Evolutionary conservation across 306 rosid species (phyloP).

Genomic region (Prunus mume): DNA sequence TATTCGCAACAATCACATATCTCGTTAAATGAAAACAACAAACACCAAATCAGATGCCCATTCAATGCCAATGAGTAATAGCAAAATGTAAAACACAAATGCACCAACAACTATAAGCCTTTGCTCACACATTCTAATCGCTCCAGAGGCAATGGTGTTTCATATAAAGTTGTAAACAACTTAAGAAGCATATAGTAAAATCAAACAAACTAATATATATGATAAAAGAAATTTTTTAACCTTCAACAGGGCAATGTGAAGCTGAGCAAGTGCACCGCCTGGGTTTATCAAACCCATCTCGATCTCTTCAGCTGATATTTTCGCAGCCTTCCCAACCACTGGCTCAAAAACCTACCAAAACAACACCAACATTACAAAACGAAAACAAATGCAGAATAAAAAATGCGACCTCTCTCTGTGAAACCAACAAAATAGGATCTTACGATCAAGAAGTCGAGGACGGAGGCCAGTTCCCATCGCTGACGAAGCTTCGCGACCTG

Average conservation of each 20-base stretch:
- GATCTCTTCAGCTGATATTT: conserved; percentile 64
- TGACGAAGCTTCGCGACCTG: conserved; percentile 57
- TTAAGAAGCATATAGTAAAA: too few relatives aligned
- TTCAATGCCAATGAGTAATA: too few relatives aligned
- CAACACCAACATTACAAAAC: neutral
- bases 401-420: neutral
- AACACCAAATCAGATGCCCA: neutral
- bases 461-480: conserved; percentile 91
- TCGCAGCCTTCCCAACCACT: conserved; percentile 49
- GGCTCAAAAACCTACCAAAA: conserved; percentile 62
- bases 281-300: conserved; percentile 72
- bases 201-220: neutral
- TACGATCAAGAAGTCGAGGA: conserved; percentile 69
- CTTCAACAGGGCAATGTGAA: conserved; percentile 75
- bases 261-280: conserved; percentile 52
- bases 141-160: too few relatives aligned
- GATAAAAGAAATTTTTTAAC: conserved; percentile 20
- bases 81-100: too few relatives aligned
- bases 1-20: neutral
- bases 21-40: neutral
- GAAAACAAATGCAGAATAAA: neutral
- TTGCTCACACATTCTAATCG: neutral
- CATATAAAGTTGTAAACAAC: too few relatives aligned
- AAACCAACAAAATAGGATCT: conserved; percentile 18
- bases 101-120: neutral